These are phyloP conservation scores for Dothistroma pini DNA, from an alignment of 2,329 filamentous ascomycete species.

Conservation along the genomic window DNA sequence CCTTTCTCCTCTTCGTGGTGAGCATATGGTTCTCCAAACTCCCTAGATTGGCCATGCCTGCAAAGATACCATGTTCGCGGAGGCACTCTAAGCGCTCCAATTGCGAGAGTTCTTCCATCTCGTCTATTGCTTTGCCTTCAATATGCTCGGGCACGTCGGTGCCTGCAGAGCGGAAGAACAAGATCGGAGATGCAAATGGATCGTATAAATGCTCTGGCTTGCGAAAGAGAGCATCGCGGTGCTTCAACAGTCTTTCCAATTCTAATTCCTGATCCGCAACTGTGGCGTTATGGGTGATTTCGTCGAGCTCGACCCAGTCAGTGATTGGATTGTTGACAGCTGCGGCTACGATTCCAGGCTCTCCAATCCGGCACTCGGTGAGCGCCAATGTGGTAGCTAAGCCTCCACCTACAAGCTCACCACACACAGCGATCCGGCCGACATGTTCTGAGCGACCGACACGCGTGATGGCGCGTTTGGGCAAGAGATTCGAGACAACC, in stretches of 20 bases:
- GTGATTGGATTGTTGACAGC: slow-evolving; percentile 47
- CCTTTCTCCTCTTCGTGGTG: slow-evolving; percentile 22
- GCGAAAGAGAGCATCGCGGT: slow-evolving; percentile 41
- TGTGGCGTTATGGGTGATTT: slow-evolving; percentile 16
- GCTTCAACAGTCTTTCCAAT: slow-evolving; percentile 25
- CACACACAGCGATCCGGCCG: slow-evolving; percentile 43
- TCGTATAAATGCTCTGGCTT: slow-evolving; percentile 46
- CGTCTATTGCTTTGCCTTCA: slow-evolving; percentile 27
- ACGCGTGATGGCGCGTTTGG: slow-evolving; percentile 26
- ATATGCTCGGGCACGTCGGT: slow-evolving; percentile 24
- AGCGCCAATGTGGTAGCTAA: slow-evolving; percentile 49
- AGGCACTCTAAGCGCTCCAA: slow-evolving; percentile 31
- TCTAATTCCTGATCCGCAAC: background rate
- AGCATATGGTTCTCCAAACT: too few species aligned
- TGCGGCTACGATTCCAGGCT: slow-evolving; percentile 42
- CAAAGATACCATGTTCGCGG: slow-evolving; percentile 24
- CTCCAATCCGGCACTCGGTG: slow-evolving; percentile 46
- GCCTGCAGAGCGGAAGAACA: slow-evolving; percentile 49
- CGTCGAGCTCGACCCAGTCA: slow-evolving; percentile 42
- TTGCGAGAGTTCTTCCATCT: slow-evolving; percentile 29
- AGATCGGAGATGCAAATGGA: slow-evolving; percentile 48
- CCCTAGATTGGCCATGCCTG: slow-evolving; percentile 5
- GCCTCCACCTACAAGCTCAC: slow-evolving; percentile 47
- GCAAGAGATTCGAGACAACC: slow-evolving; percentile 39
- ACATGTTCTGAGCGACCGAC: slow-evolving; percentile 28